These are phyloP conservation scores for Verticillium alfalfae DNA, from an alignment of 2,329 filamentous ascomycete species.

Conservation along the genomic window DNA sequence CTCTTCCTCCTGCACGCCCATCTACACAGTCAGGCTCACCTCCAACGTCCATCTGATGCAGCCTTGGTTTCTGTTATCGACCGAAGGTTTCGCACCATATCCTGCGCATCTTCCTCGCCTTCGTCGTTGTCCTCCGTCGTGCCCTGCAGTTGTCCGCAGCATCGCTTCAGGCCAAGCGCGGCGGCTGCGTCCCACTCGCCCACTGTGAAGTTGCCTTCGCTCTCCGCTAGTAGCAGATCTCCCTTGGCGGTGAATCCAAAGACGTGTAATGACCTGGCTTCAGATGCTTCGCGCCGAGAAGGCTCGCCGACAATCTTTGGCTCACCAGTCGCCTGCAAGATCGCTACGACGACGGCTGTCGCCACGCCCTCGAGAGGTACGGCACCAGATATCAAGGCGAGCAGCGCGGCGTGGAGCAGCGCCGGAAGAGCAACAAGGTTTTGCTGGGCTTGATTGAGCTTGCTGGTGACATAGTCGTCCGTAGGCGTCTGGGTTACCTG, in stretches of 20 bases:
- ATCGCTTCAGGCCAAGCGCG: background rate
- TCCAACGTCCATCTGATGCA: background rate
- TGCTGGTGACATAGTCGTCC: constrained; percentile 58
- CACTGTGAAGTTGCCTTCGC: constrained; percentile 71
- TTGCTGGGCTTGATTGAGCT: constrained; percentile 57
- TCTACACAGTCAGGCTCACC: background rate
- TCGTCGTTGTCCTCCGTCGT: background rate
- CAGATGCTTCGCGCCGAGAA: constrained; percentile 53
- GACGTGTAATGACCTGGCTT: constrained; percentile 71
- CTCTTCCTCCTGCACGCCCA: background rate
- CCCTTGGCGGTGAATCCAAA: constrained; percentile 73
- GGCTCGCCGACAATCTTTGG: constrained; percentile 53
- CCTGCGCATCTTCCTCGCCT: background rate
- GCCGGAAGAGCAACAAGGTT: constrained; percentile 76
- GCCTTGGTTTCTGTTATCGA: constrained; percentile 1
- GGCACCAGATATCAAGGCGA: constrained; percentile 75
- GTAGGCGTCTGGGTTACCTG: constrained; percentile 67
- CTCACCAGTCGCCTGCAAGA: constrained; percentile 35
- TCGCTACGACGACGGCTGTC: constrained; percentile 59
- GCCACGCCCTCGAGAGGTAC: constrained; percentile 73
- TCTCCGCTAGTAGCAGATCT: constrained; percentile 72
- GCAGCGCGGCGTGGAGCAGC: constrained; percentile 71
- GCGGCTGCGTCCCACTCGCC: constrained; percentile 66
- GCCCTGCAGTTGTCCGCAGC: background rate
- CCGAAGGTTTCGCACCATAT: background rate